A percentile compares a stretch with the other conserved stretches of the same genome.
These are phyloP conservation scores for Lasiodiplodia sp. DNA, from an alignment of 2,329 filamentous ascomycete genomes.

Conservation along the genomic window DNA sequence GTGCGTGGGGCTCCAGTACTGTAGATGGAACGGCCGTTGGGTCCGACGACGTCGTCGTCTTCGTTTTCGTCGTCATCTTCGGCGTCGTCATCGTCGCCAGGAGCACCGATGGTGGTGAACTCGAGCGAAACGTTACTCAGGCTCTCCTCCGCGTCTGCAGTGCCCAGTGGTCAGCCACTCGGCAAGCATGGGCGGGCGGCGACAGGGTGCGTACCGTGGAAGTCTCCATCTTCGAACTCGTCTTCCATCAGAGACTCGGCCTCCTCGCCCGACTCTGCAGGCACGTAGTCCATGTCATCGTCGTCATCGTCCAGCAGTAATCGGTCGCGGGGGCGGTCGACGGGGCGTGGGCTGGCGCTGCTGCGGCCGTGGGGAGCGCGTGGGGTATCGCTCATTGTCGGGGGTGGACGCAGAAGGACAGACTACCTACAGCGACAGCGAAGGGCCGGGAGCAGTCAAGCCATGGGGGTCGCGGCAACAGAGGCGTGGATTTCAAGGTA, in stretches of 20 bases:
- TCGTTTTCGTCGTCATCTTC: constrained; percentile 41
- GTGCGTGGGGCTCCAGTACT: constrained; percentile 31
- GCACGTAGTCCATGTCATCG: constrained; percentile 59
- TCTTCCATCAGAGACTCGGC: constrained; percentile 48
- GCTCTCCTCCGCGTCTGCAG: constrained; percentile 51
- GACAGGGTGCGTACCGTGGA: constrained; percentile 41
- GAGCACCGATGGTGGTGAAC: constrained; percentile 40
- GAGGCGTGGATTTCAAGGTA: neutral
- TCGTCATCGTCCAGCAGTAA: constrained; percentile 54
- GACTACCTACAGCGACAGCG: constrained; percentile 4
- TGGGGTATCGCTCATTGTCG: constrained; percentile 22
- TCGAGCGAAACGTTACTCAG: constrained; percentile 52
- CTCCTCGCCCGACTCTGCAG: constrained; percentile 46
- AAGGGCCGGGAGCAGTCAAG: neutral
- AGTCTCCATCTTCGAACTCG: constrained; percentile 45
- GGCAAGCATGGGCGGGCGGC: neutral
- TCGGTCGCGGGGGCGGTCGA: constrained; percentile 2
- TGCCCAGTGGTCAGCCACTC: constrained; percentile 31
- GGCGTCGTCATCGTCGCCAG: constrained; percentile 40
- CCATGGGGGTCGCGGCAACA: constrained; percentile 5
- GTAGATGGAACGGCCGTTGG: constrained; percentile 32
- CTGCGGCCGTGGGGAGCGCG: constrained; percentile 12
- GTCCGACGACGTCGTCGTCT: constrained; percentile 46
- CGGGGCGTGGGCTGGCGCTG: constrained; percentile 6
- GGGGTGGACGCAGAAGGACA: constrained; percentile 3